phyloP scores from a whole-genome alignment of 2,329 filamentous ascomycete genomes.

The Xylariaceae sp. region DNA sequence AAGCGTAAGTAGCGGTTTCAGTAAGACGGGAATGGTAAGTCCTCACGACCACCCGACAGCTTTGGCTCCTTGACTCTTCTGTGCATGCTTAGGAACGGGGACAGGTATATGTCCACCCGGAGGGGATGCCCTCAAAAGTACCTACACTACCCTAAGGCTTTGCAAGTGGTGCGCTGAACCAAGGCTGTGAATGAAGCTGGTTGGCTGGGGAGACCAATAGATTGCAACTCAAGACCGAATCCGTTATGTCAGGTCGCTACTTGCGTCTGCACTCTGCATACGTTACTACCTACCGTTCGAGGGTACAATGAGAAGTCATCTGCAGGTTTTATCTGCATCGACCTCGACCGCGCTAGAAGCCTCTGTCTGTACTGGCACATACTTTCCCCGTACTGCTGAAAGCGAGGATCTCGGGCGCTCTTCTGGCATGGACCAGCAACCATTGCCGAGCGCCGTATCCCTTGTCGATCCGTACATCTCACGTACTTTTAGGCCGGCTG shows the following conservation, averaged over 20 bases:
- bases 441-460: conserved; percentile 6
- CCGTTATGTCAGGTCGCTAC: conserved; percentile 2
- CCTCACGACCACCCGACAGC: neutral
- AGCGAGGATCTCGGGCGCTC: no score
- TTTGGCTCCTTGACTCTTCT: neutral
- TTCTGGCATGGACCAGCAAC: no score
- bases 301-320: neutral
- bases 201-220: conserved; percentile 6
- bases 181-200: conserved; percentile 3
- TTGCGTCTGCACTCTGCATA: neutral
- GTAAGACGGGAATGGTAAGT: neutral
- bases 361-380: neutral
- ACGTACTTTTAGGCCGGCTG: neutral
- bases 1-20: no score
- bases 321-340: no score
- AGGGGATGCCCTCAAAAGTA: neutral
- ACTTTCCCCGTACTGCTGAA: neutral
- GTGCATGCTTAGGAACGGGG: neutral
- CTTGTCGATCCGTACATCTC: conserved; percentile 1
- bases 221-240: conserved; percentile 1
- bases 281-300: neutral
- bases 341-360: no score
- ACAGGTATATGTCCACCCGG: neutral
- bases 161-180: neutral
- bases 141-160: neutral